phyloP scores from a whole-genome alignment of 2,329 filamentous ascomycete species.

The Akanthomyces dipterigenus region DNA sequence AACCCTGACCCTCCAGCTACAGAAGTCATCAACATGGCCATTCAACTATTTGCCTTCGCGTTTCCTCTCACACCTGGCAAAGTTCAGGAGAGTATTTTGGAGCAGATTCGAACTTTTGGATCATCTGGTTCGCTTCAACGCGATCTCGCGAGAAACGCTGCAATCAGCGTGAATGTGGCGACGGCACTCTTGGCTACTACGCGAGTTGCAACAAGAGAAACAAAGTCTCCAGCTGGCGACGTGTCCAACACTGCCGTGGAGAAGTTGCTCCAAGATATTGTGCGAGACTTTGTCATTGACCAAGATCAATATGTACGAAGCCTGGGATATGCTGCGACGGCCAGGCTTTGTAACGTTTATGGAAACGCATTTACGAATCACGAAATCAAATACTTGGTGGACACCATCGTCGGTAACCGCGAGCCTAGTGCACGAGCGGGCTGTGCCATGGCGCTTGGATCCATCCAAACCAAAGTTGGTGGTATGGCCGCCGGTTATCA shows the following conservation, averaged over 20 bases:
- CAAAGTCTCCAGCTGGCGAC: constrained; percentile 63
- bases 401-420: constrained; percentile 88
- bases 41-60: constrained; percentile 85
- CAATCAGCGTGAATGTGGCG: constrained; percentile 85
- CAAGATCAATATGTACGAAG: constrained; percentile 80
- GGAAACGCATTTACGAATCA: constrained; percentile 84
- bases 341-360: constrained; percentile 74
- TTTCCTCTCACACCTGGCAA: constrained; percentile 84
- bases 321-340: constrained; percentile 78
- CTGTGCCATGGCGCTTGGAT: constrained; percentile 87
- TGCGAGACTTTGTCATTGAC: constrained; percentile 67
- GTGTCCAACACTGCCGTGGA: constrained; percentile 70
- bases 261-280: constrained; percentile 72
- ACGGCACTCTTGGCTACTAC: constrained; percentile 73
- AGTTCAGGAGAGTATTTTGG: constrained; percentile 91
- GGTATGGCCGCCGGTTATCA: constrained; percentile 97
- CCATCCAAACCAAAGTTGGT: constrained; percentile 90
- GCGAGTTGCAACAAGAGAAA: constrained; percentile 79
- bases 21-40: constrained; percentile 89
- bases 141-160: constrained; percentile 81
- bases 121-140: constrained; percentile 72
- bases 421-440: constrained; percentile 91
- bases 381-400: constrained; percentile 86
- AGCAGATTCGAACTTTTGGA: constrained; percentile 88
- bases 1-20: constrained; percentile 75